Conservation (phyloP, 768 basidiomycete species). For the Kwoniella dejecticola region DNA sequence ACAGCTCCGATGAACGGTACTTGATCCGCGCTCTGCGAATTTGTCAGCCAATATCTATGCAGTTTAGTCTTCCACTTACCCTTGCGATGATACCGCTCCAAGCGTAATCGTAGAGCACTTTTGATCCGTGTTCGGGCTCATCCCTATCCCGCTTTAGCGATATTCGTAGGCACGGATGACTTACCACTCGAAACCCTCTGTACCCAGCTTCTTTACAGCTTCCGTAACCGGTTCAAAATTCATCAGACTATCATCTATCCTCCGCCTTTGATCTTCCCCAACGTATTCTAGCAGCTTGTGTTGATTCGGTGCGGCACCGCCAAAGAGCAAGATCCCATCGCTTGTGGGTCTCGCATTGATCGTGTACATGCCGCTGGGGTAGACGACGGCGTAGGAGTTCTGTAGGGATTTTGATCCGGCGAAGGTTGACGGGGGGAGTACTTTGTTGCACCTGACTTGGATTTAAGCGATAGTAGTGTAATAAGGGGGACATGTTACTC, state of each 20-base stretch:
- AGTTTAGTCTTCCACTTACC: constrained; percentile 22
- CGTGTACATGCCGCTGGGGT: constrained; percentile 23
- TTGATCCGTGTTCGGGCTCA: constrained; percentile 6
- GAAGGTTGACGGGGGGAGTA: constrained; percentile 43
- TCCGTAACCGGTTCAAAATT: constrained; percentile 43
- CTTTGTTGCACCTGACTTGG: constrained; percentile 62
- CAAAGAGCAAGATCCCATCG: constrained; percentile 33
- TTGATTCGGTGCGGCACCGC: constrained; percentile 29
- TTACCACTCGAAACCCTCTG: constrained; percentile 48
- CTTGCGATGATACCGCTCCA: constrained; percentile 51
- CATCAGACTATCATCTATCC: constrained; percentile 30
- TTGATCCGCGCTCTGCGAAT: constrained; percentile 37
- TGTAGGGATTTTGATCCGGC: constrained; percentile 32
- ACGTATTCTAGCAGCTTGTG: constrained; percentile 26
- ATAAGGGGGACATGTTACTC: neutral
- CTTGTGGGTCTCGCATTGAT: constrained; percentile 27
- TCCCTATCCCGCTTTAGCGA: constrained; percentile 6
- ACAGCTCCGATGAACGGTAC: constrained; percentile 45
- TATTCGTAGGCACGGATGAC: constrained; percentile 1
- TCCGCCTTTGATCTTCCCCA: constrained; percentile 15
- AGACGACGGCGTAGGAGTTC: constrained; percentile 30
- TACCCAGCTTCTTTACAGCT: constrained; percentile 38
- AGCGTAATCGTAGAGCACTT: constrained; percentile 34
- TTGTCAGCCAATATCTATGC: neutral
- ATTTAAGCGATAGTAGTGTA: constrained; percentile 54